These are phyloP conservation scores for Zygoascus flipseniorum DNA, from an alignment of 805 yeast genomes.

Conservation along the genomic window DNA sequence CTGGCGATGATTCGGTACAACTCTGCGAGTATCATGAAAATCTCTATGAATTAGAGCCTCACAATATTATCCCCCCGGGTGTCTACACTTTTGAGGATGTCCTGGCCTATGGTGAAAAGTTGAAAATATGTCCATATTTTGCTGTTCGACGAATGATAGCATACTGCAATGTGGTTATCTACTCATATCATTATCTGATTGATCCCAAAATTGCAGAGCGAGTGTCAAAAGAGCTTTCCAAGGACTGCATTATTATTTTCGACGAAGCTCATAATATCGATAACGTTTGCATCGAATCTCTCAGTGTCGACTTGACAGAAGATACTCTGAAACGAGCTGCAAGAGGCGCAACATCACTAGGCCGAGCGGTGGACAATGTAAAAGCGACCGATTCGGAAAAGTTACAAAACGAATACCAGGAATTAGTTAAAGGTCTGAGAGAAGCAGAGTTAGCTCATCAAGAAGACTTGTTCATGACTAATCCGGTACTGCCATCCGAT, in stretches of 20 bases:
- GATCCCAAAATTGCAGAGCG: constrained; percentile 97
- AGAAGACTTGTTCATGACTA: constrained; percentile 67
- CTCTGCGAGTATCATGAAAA: constrained; percentile 90
- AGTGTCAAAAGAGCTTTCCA: constrained; percentile 84
- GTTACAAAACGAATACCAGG: constrained; percentile 84
- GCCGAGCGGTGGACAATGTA: constrained; percentile 77
- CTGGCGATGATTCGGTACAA: constrained; percentile 48
- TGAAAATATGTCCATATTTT: constrained; percentile 90
- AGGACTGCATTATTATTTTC: constrained; percentile 88
- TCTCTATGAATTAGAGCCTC: constrained; percentile 77
- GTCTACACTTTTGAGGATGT: constrained; percentile 89
- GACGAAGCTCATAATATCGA: constrained; percentile 99
- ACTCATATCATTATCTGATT: constrained; percentile 89
- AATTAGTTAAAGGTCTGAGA: constrained; percentile 80
- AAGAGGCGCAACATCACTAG: constrained; percentile 72
- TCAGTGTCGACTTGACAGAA: constrained; percentile 86
- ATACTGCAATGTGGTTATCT: constrained; percentile 80
- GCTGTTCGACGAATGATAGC: constrained; percentile 97
- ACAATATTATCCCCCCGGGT: constrained; percentile 82
- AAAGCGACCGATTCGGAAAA: constrained; percentile 74
- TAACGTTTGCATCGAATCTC: constrained; percentile 94
- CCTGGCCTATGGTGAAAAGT: constrained; percentile 63
- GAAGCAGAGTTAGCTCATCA: constrained; percentile 61
- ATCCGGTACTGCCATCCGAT: constrained; percentile 82
- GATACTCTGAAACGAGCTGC: constrained; percentile 82